Evolutionary conservation across 805 yeast genomes (phyloP).

Genomic region (Jamesozyma hellenica): DNA sequence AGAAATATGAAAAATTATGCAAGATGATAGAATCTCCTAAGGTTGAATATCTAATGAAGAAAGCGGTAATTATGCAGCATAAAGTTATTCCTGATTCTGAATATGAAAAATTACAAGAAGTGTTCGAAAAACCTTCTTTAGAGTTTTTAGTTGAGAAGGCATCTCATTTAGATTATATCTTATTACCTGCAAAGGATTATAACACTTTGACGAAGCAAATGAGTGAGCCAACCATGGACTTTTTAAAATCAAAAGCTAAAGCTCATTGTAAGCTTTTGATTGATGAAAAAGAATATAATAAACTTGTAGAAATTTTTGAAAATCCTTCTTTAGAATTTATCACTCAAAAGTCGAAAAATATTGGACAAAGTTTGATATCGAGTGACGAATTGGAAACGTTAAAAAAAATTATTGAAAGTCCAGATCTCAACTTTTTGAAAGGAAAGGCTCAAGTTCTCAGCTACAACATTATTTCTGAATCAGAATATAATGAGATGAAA

Average conservation of each 20-base stretch:
- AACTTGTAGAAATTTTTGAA: slow-evolving; percentile 7
- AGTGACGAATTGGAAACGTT: not conserved
- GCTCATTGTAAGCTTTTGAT: slow-evolving; percentile 5
- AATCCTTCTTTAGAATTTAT: slow-evolving; percentile 4
- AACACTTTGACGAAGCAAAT: slow-evolving; percentile 3
- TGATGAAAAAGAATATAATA: slow-evolving; percentile 10
- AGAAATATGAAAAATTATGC: slow-evolving; percentile 1
- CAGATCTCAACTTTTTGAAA: not conserved
- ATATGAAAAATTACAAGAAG: not conserved
- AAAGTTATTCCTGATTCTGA: not conserved
- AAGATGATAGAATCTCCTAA: not conserved
- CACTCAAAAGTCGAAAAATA: not conserved
- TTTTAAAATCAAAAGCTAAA: slow-evolving; percentile 6
- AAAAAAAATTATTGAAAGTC: not conserved
- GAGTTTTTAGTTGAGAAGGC: slow-evolving; percentile 3
- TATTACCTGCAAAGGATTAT: slow-evolving; percentile 4
- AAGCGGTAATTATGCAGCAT: slow-evolving; percentile 15
- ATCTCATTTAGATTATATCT: not conserved
- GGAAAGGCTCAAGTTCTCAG: not conserved
- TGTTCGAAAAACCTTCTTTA: not conserved
- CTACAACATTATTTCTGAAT: not conserved
- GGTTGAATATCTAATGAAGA: slow-evolving; percentile 9
- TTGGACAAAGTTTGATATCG: not conserved
- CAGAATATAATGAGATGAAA: not conserved
- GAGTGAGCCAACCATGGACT: not conserved